phyloP scores from a whole-genome alignment of 257 asterid species.

The Penstemon davidsonii region DNA sequence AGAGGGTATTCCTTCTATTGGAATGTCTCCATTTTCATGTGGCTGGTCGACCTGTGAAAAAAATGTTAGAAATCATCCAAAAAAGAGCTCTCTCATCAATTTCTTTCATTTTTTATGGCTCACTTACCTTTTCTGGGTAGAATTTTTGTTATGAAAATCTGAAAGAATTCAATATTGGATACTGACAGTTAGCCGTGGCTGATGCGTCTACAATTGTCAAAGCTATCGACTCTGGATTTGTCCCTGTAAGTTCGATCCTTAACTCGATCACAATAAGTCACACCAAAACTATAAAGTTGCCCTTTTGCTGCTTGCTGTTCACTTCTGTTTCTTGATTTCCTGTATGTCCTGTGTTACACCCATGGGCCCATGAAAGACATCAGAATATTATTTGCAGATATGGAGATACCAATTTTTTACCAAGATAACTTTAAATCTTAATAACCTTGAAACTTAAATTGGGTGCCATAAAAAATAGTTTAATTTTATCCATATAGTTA shows the following conservation, averaged over 20 bases:
- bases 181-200: slow-evolving; percentile 63
- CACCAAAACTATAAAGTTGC: slow-evolving; percentile 3
- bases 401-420: too few relatives aligned
- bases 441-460: too few relatives aligned
- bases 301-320: background rate
- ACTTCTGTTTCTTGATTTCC: background rate
- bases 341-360: background rate
- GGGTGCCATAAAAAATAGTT: too few relatives aligned
- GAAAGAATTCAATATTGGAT: slow-evolving; percentile 16
- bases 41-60: slow-evolving; percentile 89
- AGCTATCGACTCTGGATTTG: slow-evolving; percentile 73
- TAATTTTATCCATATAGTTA: too few relatives aligned
- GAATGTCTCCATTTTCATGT: slow-evolving; percentile 95
- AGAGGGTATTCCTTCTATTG: slow-evolving; percentile 96
- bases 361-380: too few relatives aligned
- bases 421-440: too few relatives aligned
- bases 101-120: slow-evolving; percentile 4
- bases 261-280: background rate
- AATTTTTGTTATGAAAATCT: slow-evolving; percentile 6
- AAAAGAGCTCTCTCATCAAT: slow-evolving; percentile 19
- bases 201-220: slow-evolving; percentile 57
- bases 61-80: slow-evolving; percentile 65
- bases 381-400: too few relatives aligned
- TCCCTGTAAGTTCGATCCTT: slow-evolving; percentile 70
- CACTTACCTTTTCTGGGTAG: slow-evolving; percentile 10